Base-by-base conservation (phyloP, 441 rosid species). In the Bocquillonia castaneifolia region DNA sequence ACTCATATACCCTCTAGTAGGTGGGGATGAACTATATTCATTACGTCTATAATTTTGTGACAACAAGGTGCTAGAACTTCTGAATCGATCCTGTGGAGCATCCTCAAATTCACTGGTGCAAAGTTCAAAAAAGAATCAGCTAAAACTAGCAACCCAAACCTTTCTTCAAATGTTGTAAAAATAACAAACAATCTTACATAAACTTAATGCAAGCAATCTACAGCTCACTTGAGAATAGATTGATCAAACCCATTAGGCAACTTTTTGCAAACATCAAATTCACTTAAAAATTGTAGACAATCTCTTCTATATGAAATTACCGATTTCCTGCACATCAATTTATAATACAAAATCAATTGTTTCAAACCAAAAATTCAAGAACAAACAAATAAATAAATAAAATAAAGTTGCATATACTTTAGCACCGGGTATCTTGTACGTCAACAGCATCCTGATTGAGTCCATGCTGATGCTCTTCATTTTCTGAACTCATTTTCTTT, bases 11-110 rank as follows among this genome's bases (percentile, higher is more conserved):
- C 92, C 98, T 80, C 90, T 84, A 59, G 81, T 85, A 56, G 98
- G 96, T 39, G 95, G 98, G 32, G 99, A 92, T 40, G 98, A 92
- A 61, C 95, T 81, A 82, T 86, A 87, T 63, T 95, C 99, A 63
- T 81, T 84, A 40, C 85, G 86, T 74, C 91, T 85, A 62, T 71
- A 87, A 73, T 78, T 73, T 53, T 85, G 91, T 26, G 83, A 75
- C 13, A 85, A 74, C 63, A 84, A 84, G 76, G 80, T 69, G n/a
- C 90, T 86, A 34, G 95, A 71, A 73, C 37, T 39, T 79, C 92
- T 89, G 64, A 59, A 83, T 45, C 84, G 84, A 64, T 92, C 98
- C 36, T 81, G 86, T 59, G 79, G 80, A 70, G 85, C 69, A 76
- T 88, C 95, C 79, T 84, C 90, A 59, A 75, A 79, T 77, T 83